These are phyloP conservation scores for Gentiana dahurica DNA, from an alignment of 257 asterid species.

Conservation along the genomic window DNA sequence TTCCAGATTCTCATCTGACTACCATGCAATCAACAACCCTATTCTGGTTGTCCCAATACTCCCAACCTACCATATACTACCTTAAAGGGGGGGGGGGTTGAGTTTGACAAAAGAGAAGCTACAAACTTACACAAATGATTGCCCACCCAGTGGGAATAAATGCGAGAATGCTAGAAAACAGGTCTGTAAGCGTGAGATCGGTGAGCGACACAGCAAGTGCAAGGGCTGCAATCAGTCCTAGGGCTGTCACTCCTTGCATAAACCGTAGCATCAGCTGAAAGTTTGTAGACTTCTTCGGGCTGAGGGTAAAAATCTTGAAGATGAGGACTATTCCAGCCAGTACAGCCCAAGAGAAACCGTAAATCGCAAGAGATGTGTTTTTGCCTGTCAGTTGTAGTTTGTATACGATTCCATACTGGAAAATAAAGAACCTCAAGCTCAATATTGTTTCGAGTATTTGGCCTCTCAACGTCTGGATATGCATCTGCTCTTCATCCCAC, in stretches of 20 bases:
- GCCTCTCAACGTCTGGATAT: constrained; percentile 91
- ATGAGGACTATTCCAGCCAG: constrained; percentile 71
- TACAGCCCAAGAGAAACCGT: constrained; percentile 92
- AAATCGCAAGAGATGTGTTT: constrained; percentile 88
- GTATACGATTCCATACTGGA: constrained; percentile 94
- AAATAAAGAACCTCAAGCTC: constrained; percentile 84
- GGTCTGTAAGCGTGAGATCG: constrained; percentile 52
- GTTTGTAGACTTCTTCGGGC: constrained; percentile 75
- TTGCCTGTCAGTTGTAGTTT: constrained; percentile 68
- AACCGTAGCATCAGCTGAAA: constrained; percentile 91
- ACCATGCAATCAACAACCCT: no score
- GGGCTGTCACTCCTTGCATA: constrained; percentile 74
- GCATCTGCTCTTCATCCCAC: constrained; percentile 99
- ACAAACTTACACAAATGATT: constrained; percentile 64
- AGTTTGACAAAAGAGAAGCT: background rate
- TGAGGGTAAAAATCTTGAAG: constrained; percentile 78
- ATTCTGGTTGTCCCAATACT: no score
- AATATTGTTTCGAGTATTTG: constrained; percentile 90
- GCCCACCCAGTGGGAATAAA: constrained; percentile 97
- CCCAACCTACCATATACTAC: no score
- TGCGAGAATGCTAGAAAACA: constrained; percentile 90
- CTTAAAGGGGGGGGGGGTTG: no score
- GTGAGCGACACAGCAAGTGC: constrained; percentile 64
- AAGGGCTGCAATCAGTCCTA: constrained; percentile 80
- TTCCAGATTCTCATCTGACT: no score